Evolutionary conservation across 2,329 filamentous ascomycete species (phyloP).

Genomic region (Colletotrichum sp.): DNA sequence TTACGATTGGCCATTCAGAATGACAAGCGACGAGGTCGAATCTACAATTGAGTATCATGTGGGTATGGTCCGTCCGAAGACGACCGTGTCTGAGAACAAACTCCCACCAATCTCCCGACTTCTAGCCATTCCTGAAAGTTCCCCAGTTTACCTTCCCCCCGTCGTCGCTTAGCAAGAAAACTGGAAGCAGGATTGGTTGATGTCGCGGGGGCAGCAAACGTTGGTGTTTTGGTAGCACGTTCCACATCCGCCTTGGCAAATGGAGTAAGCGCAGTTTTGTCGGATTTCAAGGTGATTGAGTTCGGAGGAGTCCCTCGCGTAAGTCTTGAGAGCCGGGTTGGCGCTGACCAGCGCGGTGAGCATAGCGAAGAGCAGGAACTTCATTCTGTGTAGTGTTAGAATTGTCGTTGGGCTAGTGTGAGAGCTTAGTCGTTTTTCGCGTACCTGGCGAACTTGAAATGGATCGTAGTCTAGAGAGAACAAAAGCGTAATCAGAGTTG

Average conservation of each 20-base stretch:
- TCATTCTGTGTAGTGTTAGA: background rate
- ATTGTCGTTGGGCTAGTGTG: background rate
- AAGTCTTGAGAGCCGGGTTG: background rate
- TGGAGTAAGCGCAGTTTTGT: background rate
- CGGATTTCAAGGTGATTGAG: background rate
- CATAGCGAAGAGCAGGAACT: background rate
- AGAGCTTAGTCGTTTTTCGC: background rate
- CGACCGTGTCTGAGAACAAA: too few relatives aligned
- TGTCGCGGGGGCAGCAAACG: background rate
- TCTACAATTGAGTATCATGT: too few relatives aligned
- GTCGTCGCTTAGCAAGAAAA: background rate
- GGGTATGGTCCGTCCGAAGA: too few relatives aligned
- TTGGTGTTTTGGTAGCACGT: background rate
- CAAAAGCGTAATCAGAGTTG: background rate
- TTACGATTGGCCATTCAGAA: too few relatives aligned
- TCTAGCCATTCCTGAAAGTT: too few relatives aligned
- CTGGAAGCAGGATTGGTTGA: background rate
- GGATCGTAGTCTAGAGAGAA: background rate
- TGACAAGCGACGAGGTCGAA: too few relatives aligned
- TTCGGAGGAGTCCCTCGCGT: background rate
- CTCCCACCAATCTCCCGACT: too few relatives aligned
- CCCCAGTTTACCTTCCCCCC: too few relatives aligned
- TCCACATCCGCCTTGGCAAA: background rate
- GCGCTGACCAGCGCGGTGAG: background rate
- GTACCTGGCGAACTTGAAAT: background rate